Evolutionary conservation across 352 stramenopile species (phyloP), one percentile per base, ranked within the genome.

Genomic region (Phytophthora quininea): DNA sequence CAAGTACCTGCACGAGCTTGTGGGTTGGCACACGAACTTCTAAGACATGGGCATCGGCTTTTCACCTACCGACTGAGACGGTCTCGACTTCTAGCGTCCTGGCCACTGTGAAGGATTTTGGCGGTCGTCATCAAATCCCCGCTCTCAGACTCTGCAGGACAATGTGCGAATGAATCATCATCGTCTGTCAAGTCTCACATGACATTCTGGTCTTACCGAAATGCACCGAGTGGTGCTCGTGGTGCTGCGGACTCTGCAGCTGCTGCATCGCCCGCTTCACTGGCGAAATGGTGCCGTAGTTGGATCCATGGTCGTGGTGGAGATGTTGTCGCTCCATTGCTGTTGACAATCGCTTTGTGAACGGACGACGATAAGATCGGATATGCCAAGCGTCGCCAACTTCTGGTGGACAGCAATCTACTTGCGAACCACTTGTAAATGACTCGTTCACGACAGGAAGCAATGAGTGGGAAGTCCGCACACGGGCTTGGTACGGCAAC

Each of bases 321-420:
- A 77, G 64, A 67, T 64, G 55, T 38, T 70, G 64, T 15, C 45
- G 46, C 37, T 77, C 64, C 69, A 76, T 76, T 55, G 35, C 37
- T 37, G 2, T 1, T 27, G 27, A 43, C 50, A 12, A 24, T 50
- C 6, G 6, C 6, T 6, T 40, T 6, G 6, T 40, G 35, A 40
- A 40, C 35, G 69, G 67, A 58, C 49, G 69, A 54, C 58, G 56
- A 24, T 43, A 49, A 42, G 38, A 56, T 57, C 31, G 53, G 47
- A 51, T 58, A 58, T 32, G 46, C 48, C 51, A 76, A 76, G 49
- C 48, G 69, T 67, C 59, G 64, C 64, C 38, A 32, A 63, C 69
- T 49, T 58, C 19, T 24, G 19, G 19, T 24, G 19, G 19, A 24
- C 19, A 24, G 19, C 19, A 24, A 24, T 0, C 19, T 0, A 24